phyloP scores from a whole-genome alignment of 2,329 filamentous ascomycete species.

The Exophiala lecanii-corni region DNA sequence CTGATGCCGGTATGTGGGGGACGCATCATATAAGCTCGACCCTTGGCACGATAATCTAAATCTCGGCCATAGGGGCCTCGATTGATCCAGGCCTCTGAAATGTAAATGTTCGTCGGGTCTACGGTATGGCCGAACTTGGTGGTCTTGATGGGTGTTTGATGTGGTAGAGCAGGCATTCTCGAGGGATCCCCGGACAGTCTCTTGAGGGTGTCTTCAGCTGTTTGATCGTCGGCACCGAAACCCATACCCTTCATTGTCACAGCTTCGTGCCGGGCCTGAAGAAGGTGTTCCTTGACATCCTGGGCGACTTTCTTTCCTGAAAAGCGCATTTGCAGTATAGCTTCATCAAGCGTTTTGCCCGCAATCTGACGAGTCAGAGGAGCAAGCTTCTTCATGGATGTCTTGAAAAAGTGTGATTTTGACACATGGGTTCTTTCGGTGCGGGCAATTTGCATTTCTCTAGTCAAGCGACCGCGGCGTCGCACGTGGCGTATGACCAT shows the following conservation, averaged over 20 bases:
- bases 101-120: slow-evolving; percentile 74
- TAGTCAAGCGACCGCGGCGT: slow-evolving; percentile 61
- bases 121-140: slow-evolving; percentile 69
- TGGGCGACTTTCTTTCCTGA: slow-evolving; percentile 87
- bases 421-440: slow-evolving; percentile 55
- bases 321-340: slow-evolving; percentile 90
- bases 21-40: slow-evolving; percentile 61
- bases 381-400: slow-evolving; percentile 85
- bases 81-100: slow-evolving; percentile 90
- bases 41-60: slow-evolving; percentile 71
- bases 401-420: slow-evolving; percentile 71
- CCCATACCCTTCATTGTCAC: slow-evolving; percentile 82
- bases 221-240: slow-evolving; percentile 36
- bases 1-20: slow-evolving; percentile 72
- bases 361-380: slow-evolving; percentile 81
- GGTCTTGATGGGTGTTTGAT: slow-evolving; percentile 51
- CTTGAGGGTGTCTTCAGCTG: not conserved
- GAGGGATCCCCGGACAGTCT: slow-evolving; percentile 15
- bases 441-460: slow-evolving; percentile 63
- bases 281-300: slow-evolving; percentile 73
- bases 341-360: slow-evolving; percentile 91
- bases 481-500: slow-evolving; percentile 75
- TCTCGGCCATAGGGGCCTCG: slow-evolving; percentile 60
- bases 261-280: slow-evolving; percentile 76
- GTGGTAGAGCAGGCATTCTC: slow-evolving; percentile 21